Conservation (phyloP, 176 grass and related monocot species). For the Phoenix dactylifera region DNA sequence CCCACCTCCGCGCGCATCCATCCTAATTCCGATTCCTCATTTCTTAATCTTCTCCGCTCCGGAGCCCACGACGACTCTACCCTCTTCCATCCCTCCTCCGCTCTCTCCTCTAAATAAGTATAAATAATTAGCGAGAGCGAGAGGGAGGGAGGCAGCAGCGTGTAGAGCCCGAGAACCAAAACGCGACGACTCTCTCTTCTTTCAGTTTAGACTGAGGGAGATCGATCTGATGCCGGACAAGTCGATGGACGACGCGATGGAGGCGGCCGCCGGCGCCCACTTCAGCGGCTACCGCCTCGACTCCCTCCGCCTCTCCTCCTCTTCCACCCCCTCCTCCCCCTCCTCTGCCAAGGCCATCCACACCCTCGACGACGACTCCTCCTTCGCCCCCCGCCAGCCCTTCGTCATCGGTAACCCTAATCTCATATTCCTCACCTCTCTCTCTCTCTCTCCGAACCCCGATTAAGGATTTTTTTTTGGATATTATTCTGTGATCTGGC, state of each 20-base stretch:
- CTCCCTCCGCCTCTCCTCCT: conserved; percentile 44
- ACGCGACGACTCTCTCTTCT: too few species aligned
- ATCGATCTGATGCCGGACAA: conserved; percentile 30
- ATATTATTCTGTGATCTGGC: conserved; percentile 1
- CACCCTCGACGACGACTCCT: conserved; percentile 14
- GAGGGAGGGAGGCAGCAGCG: too few species aligned
- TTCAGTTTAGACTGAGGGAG: too few species aligned
- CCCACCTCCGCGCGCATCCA: too few species aligned
- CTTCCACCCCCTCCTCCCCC: conserved; percentile 54
- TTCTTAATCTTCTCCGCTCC: too few species aligned
- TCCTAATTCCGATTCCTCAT: too few species aligned
- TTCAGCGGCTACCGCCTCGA: conserved; percentile 90
- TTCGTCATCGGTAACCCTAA: conserved; percentile 72
- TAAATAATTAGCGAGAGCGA: too few species aligned
- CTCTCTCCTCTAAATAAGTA: too few species aligned
- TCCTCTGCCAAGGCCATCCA: conserved; percentile 37
- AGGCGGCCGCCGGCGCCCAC: conserved; percentile 65
- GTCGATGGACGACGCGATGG: conserved; percentile 72
- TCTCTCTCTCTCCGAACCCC: not conserved
- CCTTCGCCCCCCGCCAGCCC: conserved; percentile 32
- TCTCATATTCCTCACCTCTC: not conserved
- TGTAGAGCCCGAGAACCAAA: too few species aligned
- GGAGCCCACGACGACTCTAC: too few species aligned
- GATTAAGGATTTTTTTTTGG: not conserved
- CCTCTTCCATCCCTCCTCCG: too few species aligned